These are phyloP conservation scores for Fusarium phyllophilum DNA, from an alignment of 2,329 filamentous ascomycete genomes.

Conservation along the genomic window DNA sequence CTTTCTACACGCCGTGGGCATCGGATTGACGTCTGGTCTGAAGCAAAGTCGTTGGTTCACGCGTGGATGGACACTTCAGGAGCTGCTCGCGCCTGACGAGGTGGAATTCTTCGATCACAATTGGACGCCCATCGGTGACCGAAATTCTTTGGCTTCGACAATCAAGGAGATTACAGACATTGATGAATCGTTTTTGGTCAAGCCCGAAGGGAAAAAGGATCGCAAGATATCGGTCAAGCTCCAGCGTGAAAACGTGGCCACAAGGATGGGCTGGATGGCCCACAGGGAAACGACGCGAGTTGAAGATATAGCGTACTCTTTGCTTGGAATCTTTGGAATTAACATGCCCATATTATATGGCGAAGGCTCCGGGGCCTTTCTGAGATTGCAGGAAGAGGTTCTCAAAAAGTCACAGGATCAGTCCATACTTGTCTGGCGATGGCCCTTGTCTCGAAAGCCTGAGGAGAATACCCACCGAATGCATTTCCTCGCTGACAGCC, in stretches of 20 bases:
- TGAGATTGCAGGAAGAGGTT: conserved; percentile 50
- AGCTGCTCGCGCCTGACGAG: conserved; percentile 40
- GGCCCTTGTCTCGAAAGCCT: conserved; percentile 23
- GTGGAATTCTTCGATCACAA: conserved; percentile 42
- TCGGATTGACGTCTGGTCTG: conserved; percentile 21
- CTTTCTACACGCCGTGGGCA: conserved; percentile 22
- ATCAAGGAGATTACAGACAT: conserved; percentile 42
- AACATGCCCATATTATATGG: conserved; percentile 52
- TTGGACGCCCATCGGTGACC: conserved; percentile 37
- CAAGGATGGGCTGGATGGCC: conserved; percentile 51
- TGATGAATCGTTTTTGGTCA: conserved; percentile 31
- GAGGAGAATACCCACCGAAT: conserved; percentile 31
- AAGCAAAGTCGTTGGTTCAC: conserved; percentile 41
- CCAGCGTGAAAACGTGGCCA: conserved; percentile 43
- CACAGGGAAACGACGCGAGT: conserved; percentile 43
- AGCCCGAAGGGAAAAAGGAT: conserved; percentile 30
- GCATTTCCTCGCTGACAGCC: conserved; percentile 42
- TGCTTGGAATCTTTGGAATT: conserved; percentile 50
- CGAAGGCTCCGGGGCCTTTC: conserved; percentile 49
- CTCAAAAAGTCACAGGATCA: conserved; percentile 49
- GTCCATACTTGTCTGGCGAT: conserved; percentile 48
- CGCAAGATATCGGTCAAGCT: conserved; percentile 33
- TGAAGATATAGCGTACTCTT: conserved; percentile 50
- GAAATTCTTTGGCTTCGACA: conserved; percentile 26
- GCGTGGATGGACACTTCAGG: conserved; percentile 42